phyloP scores from a whole-genome alignment of 192 early-diverging fungal genomes.

The Umbelopsis isabellina region DNA sequence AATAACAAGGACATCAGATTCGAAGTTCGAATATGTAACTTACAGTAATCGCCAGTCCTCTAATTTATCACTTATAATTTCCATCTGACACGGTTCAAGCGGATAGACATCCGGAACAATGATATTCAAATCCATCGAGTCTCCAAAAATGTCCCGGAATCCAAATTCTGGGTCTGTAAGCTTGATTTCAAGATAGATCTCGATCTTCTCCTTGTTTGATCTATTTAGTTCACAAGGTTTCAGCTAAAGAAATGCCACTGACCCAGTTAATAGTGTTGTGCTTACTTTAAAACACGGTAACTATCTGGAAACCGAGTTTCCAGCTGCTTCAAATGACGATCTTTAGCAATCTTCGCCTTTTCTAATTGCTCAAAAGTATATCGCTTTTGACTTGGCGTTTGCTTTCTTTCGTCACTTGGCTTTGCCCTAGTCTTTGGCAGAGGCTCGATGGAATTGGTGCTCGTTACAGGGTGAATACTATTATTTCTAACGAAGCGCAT shows the following conservation, averaged over 20 bases:
- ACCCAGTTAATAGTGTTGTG: neutral
- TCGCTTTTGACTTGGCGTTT: neutral
- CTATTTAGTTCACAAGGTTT: neutral
- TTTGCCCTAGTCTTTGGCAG: neutral
- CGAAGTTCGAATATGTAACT: neutral
- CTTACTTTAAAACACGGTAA: constrained; percentile 5
- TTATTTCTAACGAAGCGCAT: constrained; percentile 7
- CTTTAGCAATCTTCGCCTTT: neutral
- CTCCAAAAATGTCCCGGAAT: neutral
- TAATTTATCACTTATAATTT: constrained; percentile 3
- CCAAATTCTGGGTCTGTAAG: neutral
- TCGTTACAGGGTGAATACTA: neutral
- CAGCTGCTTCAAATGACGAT: constrained; percentile 4
- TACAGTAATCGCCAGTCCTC: neutral
- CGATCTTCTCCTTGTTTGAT: neutral
- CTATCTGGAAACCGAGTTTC: constrained; percentile 21
- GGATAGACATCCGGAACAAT: neutral
- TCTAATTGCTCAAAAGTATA: constrained; percentile 1
- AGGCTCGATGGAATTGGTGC: neutral
- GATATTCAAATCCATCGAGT: neutral
- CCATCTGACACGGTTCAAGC: constrained; percentile 11
- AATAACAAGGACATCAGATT: neutral
- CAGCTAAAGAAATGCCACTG: neutral
- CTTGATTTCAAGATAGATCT: neutral
- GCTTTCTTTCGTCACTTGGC: neutral